Percentiles rank a stretch among this genome's conserved stretches.
These are phyloP conservation scores for Musa schizocarpa DNA, from an alignment of 176 grass and related monocot species.

Conservation along the genomic window DNA sequence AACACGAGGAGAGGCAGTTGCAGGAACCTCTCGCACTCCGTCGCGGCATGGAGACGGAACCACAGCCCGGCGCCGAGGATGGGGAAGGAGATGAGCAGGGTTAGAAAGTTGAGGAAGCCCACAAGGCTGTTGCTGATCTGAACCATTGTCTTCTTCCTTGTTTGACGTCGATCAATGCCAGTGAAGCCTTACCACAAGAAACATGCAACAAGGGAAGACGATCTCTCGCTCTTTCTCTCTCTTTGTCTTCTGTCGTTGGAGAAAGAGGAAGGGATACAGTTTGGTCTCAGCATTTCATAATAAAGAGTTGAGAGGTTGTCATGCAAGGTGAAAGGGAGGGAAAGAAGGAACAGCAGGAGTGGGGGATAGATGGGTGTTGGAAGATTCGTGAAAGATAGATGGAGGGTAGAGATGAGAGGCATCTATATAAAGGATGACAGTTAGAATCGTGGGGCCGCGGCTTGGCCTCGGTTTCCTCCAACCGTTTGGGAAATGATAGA, in stretches of 20 bases:
- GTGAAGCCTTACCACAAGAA: no score
- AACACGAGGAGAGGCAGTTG: not conserved
- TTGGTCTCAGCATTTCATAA: not conserved
- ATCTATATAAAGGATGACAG: no score
- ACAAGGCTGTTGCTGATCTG: not conserved
- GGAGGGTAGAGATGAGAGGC: no score
- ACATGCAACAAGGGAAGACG: not conserved
- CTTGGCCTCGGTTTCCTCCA: no score
- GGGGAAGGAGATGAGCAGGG: slow-evolving; percentile 5
- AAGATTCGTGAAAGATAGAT: no score
- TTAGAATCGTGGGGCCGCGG: no score
- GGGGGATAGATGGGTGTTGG: no score
- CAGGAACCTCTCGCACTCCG: slow-evolving; percentile 8
- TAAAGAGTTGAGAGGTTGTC: no score
- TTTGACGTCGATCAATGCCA: not conserved
- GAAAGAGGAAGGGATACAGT: not conserved
- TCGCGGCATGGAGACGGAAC: slow-evolving; percentile 1
- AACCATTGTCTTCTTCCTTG: not conserved
- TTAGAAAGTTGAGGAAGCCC: not conserved
- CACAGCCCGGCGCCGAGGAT: not conserved
- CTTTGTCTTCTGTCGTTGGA: not conserved
- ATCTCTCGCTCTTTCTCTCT: not conserved
- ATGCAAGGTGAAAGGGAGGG: no score
- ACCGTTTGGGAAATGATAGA: no score
- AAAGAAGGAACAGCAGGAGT: no score